A percentile compares a stretch with the other conserved stretches of the same genome.
These are phyloP conservation scores for Eucalyptus victrix DNA, from an alignment of 345 rosid genomes.

Conservation along the genomic window DNA sequence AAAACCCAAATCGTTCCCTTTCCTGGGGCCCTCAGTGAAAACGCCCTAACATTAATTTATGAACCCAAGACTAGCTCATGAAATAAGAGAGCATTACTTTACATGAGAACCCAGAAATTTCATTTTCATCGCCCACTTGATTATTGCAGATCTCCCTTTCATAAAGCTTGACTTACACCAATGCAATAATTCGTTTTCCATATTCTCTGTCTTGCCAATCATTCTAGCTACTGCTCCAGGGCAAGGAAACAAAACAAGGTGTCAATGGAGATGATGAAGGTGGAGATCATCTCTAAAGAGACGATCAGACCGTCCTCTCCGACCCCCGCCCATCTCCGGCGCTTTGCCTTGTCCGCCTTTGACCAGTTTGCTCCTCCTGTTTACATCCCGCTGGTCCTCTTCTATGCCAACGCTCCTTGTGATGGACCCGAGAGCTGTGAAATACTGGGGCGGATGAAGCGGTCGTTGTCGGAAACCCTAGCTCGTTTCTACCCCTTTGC, in stretches of 20 bases:
- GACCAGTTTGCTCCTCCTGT: slow-evolving; percentile 9
- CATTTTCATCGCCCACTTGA: background rate
- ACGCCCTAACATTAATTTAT: background rate
- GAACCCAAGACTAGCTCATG: background rate
- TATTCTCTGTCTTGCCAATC: background rate
- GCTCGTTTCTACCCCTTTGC: slow-evolving; percentile 7
- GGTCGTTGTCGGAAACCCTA: slow-evolving; percentile 3
- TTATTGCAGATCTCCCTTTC: background rate
- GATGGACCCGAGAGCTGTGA: background rate
- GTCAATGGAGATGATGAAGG: background rate
- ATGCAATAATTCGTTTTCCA: background rate
- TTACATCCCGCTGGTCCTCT: background rate
- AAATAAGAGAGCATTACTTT: background rate
- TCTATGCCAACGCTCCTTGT: background rate
- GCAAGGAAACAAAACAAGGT: background rate
- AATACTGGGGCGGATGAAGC: background rate
- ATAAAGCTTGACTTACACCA: background rate
- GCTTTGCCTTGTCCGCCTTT: background rate
- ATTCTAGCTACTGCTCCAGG: background rate
- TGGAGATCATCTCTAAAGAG: slow-evolving; percentile 6
- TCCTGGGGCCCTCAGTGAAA: background rate
- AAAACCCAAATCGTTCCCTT: background rate
- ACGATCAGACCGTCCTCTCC: slow-evolving; percentile 4
- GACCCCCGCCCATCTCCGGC: slow-evolving; percentile 1
- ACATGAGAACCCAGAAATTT: background rate